Evolutionary conservation across 2,329 filamentous ascomycete genomes (phyloP), one percentile per base, ranked within the genome.

Genomic region (Clarireedia sp.): DNA sequence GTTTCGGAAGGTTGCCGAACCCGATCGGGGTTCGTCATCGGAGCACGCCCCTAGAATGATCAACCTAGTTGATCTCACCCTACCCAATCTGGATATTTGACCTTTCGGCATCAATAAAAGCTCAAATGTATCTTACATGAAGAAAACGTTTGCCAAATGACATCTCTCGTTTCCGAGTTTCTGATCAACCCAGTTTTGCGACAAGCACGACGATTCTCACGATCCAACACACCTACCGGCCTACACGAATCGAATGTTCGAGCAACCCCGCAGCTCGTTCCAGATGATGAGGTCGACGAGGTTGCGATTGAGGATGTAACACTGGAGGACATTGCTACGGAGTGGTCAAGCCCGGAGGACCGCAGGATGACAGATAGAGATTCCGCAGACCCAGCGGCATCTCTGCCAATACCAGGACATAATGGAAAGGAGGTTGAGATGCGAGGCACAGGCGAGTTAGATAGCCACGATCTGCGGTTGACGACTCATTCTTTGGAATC

Each of bases 101-200:
- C 33, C 21, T 48, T 53, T 38, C 19, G 12, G 7, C 17, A 40
- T 24, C 17, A 48, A 38, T 14, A 40, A 40, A 29, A 36, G 5
- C 21, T 23, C 26, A 47, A 53, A 29, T 40, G 21, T 17, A n/a
- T 41, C 53, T 45, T 48, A 56, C 21, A 65, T 58, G 59, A 63
- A 56, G 36, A 38, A 40, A 51, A 57, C 55, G 46, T 41, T 50
- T 51, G 64, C 64, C 64, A 66, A 69, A 86, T 86, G 82, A 77
- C 79, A 69, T 82, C 77, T 63, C 73, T 85, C 64, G 81, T 86
- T 53, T 78, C 81, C 65, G 79, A 84, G 58, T 84, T 83, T 67
- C 72, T 85, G 63, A 82, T 85, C 69, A 83, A 83, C 59, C 82
- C 83, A 56, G 81, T 85, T 64, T 71, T 85, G 62, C 80, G 82